Conservation (phyloP, 1,284 basidiomycete genomes). For the Leccinum variabile region DNA sequence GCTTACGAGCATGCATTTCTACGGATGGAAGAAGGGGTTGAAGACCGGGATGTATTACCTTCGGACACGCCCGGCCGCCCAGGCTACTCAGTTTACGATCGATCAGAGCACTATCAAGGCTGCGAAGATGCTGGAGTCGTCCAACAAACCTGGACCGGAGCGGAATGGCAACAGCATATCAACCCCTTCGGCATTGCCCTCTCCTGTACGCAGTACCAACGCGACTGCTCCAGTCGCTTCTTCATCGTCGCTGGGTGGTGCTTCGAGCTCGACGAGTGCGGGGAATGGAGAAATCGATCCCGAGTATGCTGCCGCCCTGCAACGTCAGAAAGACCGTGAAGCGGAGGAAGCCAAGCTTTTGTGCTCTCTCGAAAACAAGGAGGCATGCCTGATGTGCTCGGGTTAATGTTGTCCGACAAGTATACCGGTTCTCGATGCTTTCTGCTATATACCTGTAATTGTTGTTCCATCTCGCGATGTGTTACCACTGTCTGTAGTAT, state of each 20-base stretch:
- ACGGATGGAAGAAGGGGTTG: constrained; percentile 98
- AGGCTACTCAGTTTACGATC: constrained; percentile 98
- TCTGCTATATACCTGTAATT: constrained; percentile 11
- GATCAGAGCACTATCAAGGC: constrained; percentile 80
- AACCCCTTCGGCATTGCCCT: constrained; percentile 40
- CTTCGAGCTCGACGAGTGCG: constrained; percentile 38
- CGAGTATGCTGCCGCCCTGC: constrained; percentile 81
- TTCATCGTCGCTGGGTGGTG: constrained; percentile 34
- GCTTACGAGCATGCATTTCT: constrained; percentile 99
- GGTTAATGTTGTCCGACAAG: constrained; percentile 44
- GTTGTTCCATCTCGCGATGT: constrained; percentile 1
- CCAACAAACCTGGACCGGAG: constrained; percentile 24
- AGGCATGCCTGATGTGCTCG: constrained; percentile 85
- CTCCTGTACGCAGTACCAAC: constrained; percentile 29
- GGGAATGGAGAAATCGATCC: constrained; percentile 65
- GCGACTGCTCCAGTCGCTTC: constrained; percentile 17
- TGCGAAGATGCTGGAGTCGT: constrained; percentile 55
- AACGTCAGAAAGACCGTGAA: constrained; percentile 73
- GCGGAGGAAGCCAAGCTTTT: constrained; percentile 77
- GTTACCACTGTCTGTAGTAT: constrained; percentile 6
- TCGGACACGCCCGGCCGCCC: constrained; percentile 90
- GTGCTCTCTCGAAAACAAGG: constrained; percentile 89
- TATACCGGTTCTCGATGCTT: background rate
- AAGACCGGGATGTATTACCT: constrained; percentile 99
- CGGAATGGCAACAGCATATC: constrained; percentile 29